Evolutionary conservation across 2,329 filamentous ascomycete genomes (phyloP).

Genomic region (Aaosphaeria arxii): DNA sequence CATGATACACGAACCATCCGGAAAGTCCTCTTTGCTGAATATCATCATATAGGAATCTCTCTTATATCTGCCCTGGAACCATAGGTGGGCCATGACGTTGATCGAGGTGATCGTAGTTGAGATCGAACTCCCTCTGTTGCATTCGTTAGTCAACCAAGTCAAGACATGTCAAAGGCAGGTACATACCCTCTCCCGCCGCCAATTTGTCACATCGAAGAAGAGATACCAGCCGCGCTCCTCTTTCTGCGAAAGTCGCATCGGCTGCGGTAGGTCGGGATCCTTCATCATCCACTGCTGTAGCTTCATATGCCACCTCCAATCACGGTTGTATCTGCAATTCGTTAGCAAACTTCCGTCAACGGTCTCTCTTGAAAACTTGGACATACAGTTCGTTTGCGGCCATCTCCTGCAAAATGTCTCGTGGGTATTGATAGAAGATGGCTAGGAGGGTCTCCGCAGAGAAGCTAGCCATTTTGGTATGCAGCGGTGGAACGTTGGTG

Average conservation of each 20-base stretch:
- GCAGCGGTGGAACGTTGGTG: constrained; percentile 61
- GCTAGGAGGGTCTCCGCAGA: constrained; percentile 65
- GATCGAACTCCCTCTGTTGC: constrained; percentile 47
- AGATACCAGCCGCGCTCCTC: constrained; percentile 53
- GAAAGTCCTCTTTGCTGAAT: not conserved
- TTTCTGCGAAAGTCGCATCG: constrained; percentile 45
- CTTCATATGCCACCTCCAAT: constrained; percentile 56
- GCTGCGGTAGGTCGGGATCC: constrained; percentile 44
- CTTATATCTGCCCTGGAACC: constrained; percentile 17
- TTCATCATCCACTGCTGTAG: constrained; percentile 56
- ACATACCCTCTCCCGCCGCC: constrained; percentile 50
- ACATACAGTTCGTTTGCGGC: constrained; percentile 59
- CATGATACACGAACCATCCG: not conserved
- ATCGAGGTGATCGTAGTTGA: constrained; percentile 53
- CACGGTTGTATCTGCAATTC: constrained; percentile 35
- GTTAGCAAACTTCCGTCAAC: constrained; percentile 1
- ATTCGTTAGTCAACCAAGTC: constrained; percentile 10
- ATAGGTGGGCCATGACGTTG: constrained; percentile 39
- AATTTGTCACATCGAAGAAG: constrained; percentile 54
- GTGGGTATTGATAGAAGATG: constrained; percentile 67
- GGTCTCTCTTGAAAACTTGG: constrained; percentile 7
- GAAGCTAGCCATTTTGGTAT: constrained; percentile 57
- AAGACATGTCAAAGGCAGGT: too few species aligned
- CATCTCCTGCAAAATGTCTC: constrained; percentile 64
- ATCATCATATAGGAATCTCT: too few species aligned